Percentiles rank a stretch among this genome's conserved stretches.
Conservation (phyloP, 371 early-diverging fungal species). For the Dinochytrium kinnereticum region DNA sequence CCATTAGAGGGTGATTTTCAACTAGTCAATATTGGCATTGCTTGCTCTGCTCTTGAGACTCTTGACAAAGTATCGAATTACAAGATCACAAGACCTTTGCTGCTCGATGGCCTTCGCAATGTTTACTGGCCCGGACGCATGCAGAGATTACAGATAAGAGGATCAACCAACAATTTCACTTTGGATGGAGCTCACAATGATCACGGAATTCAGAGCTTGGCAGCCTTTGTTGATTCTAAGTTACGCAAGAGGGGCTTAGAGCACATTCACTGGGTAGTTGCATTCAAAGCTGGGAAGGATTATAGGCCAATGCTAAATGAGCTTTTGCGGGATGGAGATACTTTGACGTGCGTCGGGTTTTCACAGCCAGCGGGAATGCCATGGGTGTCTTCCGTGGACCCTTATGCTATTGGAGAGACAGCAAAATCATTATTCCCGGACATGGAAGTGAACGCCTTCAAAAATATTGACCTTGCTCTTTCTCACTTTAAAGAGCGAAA, state of each 20-base stretch:
- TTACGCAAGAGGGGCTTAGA: slow-evolving; percentile 11
- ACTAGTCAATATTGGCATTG: slow-evolving; percentile 77
- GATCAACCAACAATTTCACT: slow-evolving; percentile 48
- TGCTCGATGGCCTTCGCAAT: slow-evolving; percentile 50
- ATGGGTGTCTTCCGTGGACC: slow-evolving; percentile 63
- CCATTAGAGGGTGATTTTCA: slow-evolving; percentile 77
- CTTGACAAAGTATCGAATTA: slow-evolving; percentile 45
- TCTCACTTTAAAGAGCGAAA: slow-evolving; percentile 3
- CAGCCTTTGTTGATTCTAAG: slow-evolving; percentile 63
- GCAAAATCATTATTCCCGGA: slow-evolving; percentile 30
- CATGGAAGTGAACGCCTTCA: slow-evolving; percentile 39
- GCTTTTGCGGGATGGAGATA: slow-evolving; percentile 63
- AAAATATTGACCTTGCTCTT: slow-evolving; percentile 21
- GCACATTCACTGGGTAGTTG: slow-evolving; percentile 77
- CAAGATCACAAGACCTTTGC: slow-evolving; percentile 29
- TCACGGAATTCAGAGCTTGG: slow-evolving; percentile 69
- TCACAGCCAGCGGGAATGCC: slow-evolving; percentile 83
- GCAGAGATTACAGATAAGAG: slow-evolving; percentile 62
- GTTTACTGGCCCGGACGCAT: slow-evolving; percentile 86
- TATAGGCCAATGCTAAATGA: slow-evolving; percentile 59
- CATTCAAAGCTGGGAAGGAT: slow-evolving; percentile 76
- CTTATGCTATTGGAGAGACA: background rate
- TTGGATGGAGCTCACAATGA: slow-evolving; percentile 93
- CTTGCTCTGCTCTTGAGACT: slow-evolving; percentile 67
- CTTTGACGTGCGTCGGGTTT: slow-evolving; percentile 72